Conservation (phyloP, 371 early-diverging fungal species). For the Mucor velutinosus region DNA sequence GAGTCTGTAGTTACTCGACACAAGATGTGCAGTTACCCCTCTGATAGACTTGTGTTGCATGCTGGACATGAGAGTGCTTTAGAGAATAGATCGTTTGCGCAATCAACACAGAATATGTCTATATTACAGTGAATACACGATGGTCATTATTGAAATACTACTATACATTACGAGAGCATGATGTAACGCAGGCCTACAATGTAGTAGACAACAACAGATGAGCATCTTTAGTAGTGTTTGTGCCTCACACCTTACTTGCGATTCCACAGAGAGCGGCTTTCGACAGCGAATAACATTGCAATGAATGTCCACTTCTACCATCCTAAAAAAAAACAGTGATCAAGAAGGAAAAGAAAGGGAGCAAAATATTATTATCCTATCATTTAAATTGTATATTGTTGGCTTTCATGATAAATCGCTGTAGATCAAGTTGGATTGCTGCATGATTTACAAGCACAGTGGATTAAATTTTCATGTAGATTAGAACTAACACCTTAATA, state of each 20-base stretch:
- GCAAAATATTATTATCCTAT: too few species aligned
- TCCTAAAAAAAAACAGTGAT: background rate
- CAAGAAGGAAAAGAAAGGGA: background rate
- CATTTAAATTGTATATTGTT: too few species aligned
- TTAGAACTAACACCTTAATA: too few species aligned
- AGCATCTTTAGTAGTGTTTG: background rate
- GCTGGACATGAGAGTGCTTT: constrained; percentile 74
- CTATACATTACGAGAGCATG: constrained; percentile 67
- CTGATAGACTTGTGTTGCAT: constrained; percentile 65
- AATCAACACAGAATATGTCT: constrained; percentile 82
- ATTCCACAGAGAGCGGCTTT: constrained; percentile 38
- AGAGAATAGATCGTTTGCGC: constrained; percentile 63
- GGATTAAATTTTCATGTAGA: too few species aligned
- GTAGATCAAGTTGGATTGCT: too few species aligned
- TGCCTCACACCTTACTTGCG: constrained; percentile 22
- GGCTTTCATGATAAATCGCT: too few species aligned
- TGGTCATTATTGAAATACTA: background rate
- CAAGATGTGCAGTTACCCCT: constrained; percentile 3
- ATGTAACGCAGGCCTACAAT: constrained; percentile 71
- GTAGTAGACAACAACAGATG: background rate
- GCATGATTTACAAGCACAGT: too few species aligned
- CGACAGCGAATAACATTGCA: constrained; percentile 67
- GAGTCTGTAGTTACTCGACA: background rate
- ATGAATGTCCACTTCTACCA: constrained; percentile 47
- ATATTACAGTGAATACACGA: background rate